Conservation (phyloP, 2,329 filamentous ascomycete species). For the Camptophora hylomeconis region DNA sequence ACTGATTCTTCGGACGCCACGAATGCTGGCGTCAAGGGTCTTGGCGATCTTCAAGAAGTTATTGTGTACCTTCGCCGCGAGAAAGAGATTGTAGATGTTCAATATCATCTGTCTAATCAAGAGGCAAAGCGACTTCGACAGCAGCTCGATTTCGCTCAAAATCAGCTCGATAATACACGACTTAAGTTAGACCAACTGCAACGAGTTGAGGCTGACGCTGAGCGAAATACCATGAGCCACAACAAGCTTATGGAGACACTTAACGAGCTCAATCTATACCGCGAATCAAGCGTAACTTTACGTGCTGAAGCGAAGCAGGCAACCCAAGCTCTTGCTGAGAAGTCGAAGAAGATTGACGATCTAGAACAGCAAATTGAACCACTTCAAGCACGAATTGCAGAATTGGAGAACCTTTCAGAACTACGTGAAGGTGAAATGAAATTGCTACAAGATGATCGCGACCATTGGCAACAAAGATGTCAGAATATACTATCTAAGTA, state of each 20-base stretch:
- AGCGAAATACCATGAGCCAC: constrained; percentile 63
- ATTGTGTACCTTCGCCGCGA: constrained; percentile 85
- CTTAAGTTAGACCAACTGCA: constrained; percentile 87
- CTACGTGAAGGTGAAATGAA: constrained; percentile 80
- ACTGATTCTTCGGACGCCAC: constrained; percentile 31
- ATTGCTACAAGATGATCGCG: constrained; percentile 78
- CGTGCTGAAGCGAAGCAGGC: constrained; percentile 74
- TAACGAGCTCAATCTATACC: constrained; percentile 88
- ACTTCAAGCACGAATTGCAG: constrained; percentile 63
- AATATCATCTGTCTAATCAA: constrained; percentile 77
- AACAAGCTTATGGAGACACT: constrained; percentile 89
- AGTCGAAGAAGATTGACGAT: constrained; percentile 60
- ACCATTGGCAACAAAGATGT: constrained; percentile 89
- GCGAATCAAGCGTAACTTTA: constrained; percentile 84
- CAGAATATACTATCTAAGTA: constrained; percentile 95
- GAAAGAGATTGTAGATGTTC: constrained; percentile 96
- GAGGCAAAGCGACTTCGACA: constrained; percentile 82
- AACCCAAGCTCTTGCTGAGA: constrained; percentile 62
- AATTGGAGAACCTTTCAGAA: constrained; percentile 68
- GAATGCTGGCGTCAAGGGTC: constrained; percentile 40
- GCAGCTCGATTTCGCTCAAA: constrained; percentile 74
- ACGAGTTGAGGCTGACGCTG: constrained; percentile 58
- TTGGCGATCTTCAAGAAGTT: constrained; percentile 74
- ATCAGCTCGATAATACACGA: constrained; percentile 76
- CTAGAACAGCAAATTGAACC: constrained; percentile 67